Evolutionary conservation across 2,329 filamentous ascomycete species (phyloP), one percentile per base, ranked within the genome.

Genomic region (Colletotrichum siamense): DNA sequence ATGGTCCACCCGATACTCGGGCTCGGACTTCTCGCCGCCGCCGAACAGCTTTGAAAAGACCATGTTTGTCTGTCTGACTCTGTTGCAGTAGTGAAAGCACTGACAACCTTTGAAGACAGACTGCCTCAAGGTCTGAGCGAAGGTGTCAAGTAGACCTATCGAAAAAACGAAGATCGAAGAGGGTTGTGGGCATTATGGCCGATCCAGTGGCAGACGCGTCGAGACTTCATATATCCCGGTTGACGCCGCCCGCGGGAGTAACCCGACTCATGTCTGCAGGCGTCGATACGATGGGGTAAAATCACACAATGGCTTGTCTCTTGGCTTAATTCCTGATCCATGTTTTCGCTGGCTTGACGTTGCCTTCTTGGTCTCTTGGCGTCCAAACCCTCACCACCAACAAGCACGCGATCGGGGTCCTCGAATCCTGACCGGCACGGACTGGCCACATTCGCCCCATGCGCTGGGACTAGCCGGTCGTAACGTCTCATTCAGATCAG

Each of bases 11-110:
- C 57, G 44, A 8, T 64, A 65, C 30, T 66, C 44, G 30, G 70
- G 18, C 7, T 68, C 55, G 49, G 73, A 68, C 65, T 65, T 69
- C 32, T 69, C 69, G 52, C 57, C 57, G 64, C 73, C 66, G 12
- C 70, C 70, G 49, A 76, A 76, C 28, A 76, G 39, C 44, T 61
- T 76, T 22, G 64, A 63, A 24, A 73, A 73, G 18, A 73, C 73
- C 73, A 76, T 76, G 15, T 16, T 61, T 30, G 34, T 28, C 64
- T 12, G n/a, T 26, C 16, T 6, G 18, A 49, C 16, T 13, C 30
- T 30, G 39, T 22, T 39, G 59, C n/a, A 18, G 7, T 44, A 52
- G 44, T 26, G 8, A 32, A 9, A 3, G 6, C 9, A 36, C 34
- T 34, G 15, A 10, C 55, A 59, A 8, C 44, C 2, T n/a, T 52